These are phyloP conservation scores for Cordia subcordata DNA, from an alignment of 257 asterid species.

Conservation along the genomic window DNA sequence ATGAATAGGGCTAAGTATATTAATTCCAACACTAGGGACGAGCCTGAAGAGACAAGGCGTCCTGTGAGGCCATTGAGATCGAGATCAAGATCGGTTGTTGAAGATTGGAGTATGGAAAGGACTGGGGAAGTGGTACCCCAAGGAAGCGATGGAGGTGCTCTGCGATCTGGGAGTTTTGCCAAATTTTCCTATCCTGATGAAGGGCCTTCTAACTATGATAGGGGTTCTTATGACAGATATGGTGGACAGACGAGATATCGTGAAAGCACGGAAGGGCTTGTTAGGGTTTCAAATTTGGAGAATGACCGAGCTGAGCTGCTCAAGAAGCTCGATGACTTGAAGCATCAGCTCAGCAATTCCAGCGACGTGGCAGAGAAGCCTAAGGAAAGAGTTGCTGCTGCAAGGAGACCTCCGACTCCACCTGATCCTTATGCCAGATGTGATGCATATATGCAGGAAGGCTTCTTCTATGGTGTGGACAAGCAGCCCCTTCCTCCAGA, in stretches of 20 bases:
- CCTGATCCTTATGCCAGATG: conserved; percentile 44
- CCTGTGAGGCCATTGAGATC: conserved; percentile 37
- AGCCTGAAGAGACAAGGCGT: conserved; percentile 35
- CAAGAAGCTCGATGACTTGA: conserved; percentile 72
- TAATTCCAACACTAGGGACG: conserved; percentile 20
- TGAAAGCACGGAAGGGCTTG: conserved; percentile 43
- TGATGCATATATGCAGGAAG: conserved; percentile 37
- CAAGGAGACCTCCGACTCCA: conserved; percentile 32
- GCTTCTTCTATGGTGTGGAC: conserved; percentile 27
- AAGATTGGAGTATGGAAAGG: conserved; percentile 31
- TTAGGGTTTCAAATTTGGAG: conserved; percentile 55
- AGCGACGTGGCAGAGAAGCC: conserved; percentile 53
- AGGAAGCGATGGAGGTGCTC: conserved; percentile 26
- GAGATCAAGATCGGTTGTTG: conserved; percentile 41
- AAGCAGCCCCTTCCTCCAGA: conserved; percentile 36
- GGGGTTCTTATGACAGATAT: conserved; percentile 41
- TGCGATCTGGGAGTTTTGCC: conserved; percentile 37
- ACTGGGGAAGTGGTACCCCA: conserved; percentile 16
- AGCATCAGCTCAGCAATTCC: conserved; percentile 61
- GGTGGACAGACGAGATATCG: conserved; percentile 38
- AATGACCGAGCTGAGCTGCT: conserved; percentile 73
- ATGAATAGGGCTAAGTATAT: conserved; percentile 34
- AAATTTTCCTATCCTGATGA: conserved; percentile 40
- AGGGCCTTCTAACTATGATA: conserved; percentile 53
- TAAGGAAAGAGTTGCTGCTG: conserved; percentile 35